phyloP scores from a whole-genome alignment of 768 basidiomycete genomes.

The Boletus tomentosulus region DNA sequence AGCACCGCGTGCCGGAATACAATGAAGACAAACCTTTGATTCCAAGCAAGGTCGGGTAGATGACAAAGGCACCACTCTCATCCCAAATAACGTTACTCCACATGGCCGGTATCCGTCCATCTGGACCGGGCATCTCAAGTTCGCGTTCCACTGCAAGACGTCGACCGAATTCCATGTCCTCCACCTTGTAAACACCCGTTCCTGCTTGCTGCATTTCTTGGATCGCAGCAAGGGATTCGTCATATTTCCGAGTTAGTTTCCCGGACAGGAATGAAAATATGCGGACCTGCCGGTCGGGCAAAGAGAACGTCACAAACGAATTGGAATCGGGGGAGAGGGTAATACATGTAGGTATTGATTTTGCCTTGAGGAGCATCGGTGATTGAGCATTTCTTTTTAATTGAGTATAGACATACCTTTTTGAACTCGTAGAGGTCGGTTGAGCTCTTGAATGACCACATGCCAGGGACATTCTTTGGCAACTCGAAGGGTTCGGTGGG shows the following conservation, averaged over 20 bases:
- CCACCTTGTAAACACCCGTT: conserved; percentile 85
- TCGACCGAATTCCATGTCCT: conserved; percentile 99
- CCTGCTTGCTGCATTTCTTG: conserved; percentile 99
- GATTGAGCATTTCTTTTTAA: neutral
- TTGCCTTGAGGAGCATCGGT: conserved; percentile 50
- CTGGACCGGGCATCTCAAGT: conserved; percentile 76
- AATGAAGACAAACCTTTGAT: conserved; percentile 70
- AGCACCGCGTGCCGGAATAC: neutral
- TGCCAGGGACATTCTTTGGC: conserved; percentile 68
- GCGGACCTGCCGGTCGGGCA: conserved; percentile 91
- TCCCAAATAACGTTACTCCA: conserved; percentile 97
- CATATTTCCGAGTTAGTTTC: conserved; percentile 89
- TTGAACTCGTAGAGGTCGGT: conserved; percentile 98
- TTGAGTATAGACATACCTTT: conserved; percentile 53
- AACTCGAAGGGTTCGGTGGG: conserved; percentile 84
- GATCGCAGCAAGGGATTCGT: conserved; percentile 87
- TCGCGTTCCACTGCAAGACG: conserved; percentile 91
- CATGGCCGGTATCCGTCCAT: conserved; percentile 65
- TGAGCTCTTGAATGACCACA: conserved; percentile 89
- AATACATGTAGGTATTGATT: conserved; percentile 87
- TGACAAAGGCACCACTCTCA: conserved; percentile 89
- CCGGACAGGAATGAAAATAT: conserved; percentile 89
- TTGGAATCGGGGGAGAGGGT: conserved; percentile 86
- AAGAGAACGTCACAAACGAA: conserved; percentile 89
- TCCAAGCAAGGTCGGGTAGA: conserved; percentile 91